Evolutionary conservation across 2,329 filamentous ascomycete genomes (phyloP), one percentile per base, ranked within the genome.

Genomic region (Chaetothyriales sp.): DNA sequence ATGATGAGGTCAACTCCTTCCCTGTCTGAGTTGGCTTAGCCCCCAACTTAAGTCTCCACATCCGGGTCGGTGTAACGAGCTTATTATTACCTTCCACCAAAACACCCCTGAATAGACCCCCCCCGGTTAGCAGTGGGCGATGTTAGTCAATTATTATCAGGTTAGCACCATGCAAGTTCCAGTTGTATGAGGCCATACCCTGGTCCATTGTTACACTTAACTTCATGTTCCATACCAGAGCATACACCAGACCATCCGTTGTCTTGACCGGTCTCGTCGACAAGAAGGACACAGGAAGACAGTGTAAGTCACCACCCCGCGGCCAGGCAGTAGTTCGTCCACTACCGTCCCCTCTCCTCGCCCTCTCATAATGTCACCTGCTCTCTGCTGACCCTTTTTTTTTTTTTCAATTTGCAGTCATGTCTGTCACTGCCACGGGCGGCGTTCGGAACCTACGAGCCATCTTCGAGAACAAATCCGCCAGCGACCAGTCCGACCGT

Each of bases 371-470:
- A 2, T 2, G 2, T 10, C 10, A 10, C 15, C 10, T 12, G 15
- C 32, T 39, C 43, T n/a, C 20, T 20, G 45, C 45, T 47, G 28
- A 47, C 26, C 43, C 18, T 53, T 44, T 53, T 45, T 43, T n/a
- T 36, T n/a, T 53, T 44, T 53, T 45, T 43, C 43, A 43, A 36
- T 51, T 51, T 48, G 49, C 54, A 60, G 58, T 57, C 55, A 62
- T 60, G 59, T 60, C 62, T 53, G 48, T 49, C 47, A 66, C 60
- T 67, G 67, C 67, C 48, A 70, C 65, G 62, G 80, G 80, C 63
- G 80, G 77, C 62, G 82, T 86, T 62, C 81, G 75, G 70, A 85
- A 84, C 69, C 78, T 89, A 58, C 76, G 83, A 61, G 84, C 84
- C 63, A 86, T 85, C 76, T 88, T 88, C 65, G 84, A 89, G 73